Evolutionary conservation across 2,329 filamentous ascomycete genomes (phyloP).

Genomic region (Calonectria hawksworthii): DNA sequence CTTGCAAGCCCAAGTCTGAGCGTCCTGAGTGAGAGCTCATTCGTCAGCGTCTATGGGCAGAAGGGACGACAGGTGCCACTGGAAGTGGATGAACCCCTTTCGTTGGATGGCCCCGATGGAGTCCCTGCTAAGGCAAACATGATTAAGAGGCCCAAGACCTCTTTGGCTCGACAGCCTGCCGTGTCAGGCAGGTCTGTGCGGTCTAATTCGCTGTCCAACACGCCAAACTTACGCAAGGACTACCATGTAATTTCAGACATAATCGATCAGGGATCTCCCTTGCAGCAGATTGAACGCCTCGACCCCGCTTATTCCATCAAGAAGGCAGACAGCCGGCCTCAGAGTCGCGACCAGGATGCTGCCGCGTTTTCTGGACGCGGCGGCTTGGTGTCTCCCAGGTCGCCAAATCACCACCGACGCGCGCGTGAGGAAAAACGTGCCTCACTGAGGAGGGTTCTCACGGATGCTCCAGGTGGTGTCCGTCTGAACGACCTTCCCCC

Average conservation of each 20-base stretch:
- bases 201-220: constrained; percentile 50
- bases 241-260: constrained; percentile 63
- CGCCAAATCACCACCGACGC: constrained; percentile 39
- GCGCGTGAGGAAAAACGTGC: constrained; percentile 64
- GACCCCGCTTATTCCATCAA: constrained; percentile 52
- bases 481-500: constrained; percentile 65
- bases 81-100: constrained; percentile 49
- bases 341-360: constrained; percentile 45
- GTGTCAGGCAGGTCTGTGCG: constrained; percentile 33
- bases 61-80: constrained; percentile 49
- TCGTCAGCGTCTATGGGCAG: constrained; percentile 73
- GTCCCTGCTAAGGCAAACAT: constrained; percentile 30
- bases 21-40: constrained; percentile 77
- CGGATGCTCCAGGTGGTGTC: constrained; percentile 58
- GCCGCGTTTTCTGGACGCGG: constrained; percentile 31
- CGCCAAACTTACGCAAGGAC: constrained; percentile 48
- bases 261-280: constrained; percentile 61
- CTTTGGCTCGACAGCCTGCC: constrained; percentile 31
- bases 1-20: constrained; percentile 73
- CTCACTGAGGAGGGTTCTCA: constrained; percentile 63
- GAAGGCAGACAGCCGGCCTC: constrained; percentile 49
- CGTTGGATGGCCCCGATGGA: constrained; percentile 45
- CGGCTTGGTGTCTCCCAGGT: background rate
- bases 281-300: constrained; percentile 64
- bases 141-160: constrained; percentile 41